phyloP scores from a whole-genome alignment of 345 rosid species.

The Gossypium rotundifolium region DNA sequence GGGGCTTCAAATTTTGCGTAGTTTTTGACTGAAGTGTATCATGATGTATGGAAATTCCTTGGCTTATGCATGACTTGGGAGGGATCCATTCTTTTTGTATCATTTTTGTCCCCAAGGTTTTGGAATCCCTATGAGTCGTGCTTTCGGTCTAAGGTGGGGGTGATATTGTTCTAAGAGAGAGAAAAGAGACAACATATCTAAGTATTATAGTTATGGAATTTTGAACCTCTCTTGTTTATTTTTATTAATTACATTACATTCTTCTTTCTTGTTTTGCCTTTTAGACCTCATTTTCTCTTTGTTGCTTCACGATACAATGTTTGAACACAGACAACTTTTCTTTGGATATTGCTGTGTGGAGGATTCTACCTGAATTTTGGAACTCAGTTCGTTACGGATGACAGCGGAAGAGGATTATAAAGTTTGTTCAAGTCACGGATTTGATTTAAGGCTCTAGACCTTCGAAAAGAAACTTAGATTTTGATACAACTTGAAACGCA shows the following conservation, averaged over 20 bases:
- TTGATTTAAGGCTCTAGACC: too few relatives aligned
- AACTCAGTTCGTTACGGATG: too few relatives aligned
- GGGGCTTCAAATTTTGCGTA: slow-evolving; percentile 40
- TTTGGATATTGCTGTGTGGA: not conserved
- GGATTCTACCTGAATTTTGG: not conserved
- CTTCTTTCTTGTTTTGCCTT: not conserved
- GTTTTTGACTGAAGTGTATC: slow-evolving; percentile 16
- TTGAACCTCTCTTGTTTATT: slow-evolving; percentile 14
- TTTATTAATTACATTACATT: not conserved
- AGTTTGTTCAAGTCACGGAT: too few relatives aligned
- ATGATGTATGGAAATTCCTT: slow-evolving; percentile 26
- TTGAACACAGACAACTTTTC: not conserved
- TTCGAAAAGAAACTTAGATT: too few relatives aligned
- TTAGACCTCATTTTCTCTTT: not conserved
- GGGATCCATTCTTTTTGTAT: slow-evolving; percentile 21
- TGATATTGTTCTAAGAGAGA: slow-evolving; percentile 18
- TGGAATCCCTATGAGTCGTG: slow-evolving; percentile 10
- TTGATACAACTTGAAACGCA: too few relatives aligned
- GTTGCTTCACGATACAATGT: not conserved
- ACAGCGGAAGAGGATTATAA: too few relatives aligned
- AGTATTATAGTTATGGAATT: slow-evolving; percentile 21
- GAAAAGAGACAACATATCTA: not conserved
- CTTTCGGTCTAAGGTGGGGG: slow-evolving; percentile 11
- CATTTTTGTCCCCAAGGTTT: slow-evolving; percentile 15
- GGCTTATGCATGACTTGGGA: slow-evolving; percentile 12